phyloP scores from a whole-genome alignment of 345 rosid species.

The Nasturtium officinale region DNA sequence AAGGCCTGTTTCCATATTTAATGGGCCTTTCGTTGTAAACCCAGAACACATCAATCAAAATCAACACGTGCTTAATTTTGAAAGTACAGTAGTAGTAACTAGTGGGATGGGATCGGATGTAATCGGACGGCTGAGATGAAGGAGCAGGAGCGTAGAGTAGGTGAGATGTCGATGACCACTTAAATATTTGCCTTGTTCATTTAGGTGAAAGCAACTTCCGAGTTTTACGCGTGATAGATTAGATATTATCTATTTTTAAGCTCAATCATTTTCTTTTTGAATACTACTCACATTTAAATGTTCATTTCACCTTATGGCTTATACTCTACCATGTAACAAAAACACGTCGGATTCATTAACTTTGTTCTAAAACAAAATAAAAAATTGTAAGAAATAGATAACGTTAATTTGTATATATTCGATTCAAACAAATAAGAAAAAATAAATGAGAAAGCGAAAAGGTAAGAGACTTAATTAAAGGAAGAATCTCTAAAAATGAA shows the following conservation, averaged over 20 bases:
- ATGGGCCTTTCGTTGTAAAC: neutral
- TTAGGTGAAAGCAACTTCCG: constrained; percentile 42
- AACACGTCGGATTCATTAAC: neutral
- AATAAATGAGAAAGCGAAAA: constrained; percentile 37
- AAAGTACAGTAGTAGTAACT: neutral
- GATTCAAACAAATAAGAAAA: neutral
- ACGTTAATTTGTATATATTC: neutral
- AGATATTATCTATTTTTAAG: neutral
- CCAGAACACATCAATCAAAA: neutral
- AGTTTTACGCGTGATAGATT: constrained; percentile 21
- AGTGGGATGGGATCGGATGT: constrained; percentile 7
- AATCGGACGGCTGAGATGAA: constrained; percentile 34
- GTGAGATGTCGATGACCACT: constrained; percentile 42
- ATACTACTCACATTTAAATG: neutral
- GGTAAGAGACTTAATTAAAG: constrained; percentile 17
- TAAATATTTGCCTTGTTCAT: constrained; percentile 34
- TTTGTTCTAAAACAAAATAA: too few relatives aligned
- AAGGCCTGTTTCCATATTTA: neutral
- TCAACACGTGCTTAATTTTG: constrained; percentile 5
- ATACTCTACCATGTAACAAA: neutral
- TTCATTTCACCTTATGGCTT: too few relatives aligned
- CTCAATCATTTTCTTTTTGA: neutral
- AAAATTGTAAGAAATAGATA: neutral
- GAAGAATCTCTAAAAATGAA: constrained; percentile 39
- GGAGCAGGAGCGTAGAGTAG: constrained; percentile 21